Base-by-base conservation (phyloP, 2,329 filamentous ascomycete genomes). In the Penicillium sclerotigenum region DNA sequence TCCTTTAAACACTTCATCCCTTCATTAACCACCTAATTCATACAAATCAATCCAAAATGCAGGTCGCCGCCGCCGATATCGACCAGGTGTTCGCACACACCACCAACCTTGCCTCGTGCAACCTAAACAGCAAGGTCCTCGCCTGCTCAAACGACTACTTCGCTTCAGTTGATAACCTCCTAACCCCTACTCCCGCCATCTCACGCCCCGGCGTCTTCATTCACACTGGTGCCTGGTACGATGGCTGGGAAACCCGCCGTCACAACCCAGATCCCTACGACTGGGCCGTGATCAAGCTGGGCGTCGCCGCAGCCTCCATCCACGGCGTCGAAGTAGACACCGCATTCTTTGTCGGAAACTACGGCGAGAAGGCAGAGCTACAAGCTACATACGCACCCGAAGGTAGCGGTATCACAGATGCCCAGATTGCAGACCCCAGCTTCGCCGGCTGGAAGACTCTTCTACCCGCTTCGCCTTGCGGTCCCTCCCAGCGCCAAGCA, bases 241-340 rank as follows among this genome's bases (percentile, higher is more conserved):
- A 86, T 67, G 83, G 83, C 18, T 86, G 83, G 83, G 83, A 87
- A 61, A 86, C 83, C 5, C 76, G 83, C 6, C 76, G 83, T 26
- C 83, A 86, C 72, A 87, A 87, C 66, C 71, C 77, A 0, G 76
- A 78, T 37, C 76, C 79, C 11, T 83, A 79, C 59, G 83, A 87
- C 70, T 86, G 81, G 81, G 83, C 82, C 0, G 78, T 86, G 7
- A 77, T 86, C 56, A 76, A 80, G 42, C 76, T 86, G 0, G 83
- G 83, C n/a, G 81, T 83, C 0, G 77, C 67, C 20, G 68, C 68
- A 38, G 74, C 71, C 9, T 54, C 65, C 2, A 73, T 78, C 34
- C 66, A 73, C 28, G 77, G 75, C 18, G 66, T 79, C 4, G 77
- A 79, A 61, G 69, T 79, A 29, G 75, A 79, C 62, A 79, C 76